A percentile compares a stretch with the other conserved stretches of the same genome.
Evolutionary conservation across 768 basidiomycete species (phyloP).

Genomic region (Guyanaporus albipodus): DNA sequence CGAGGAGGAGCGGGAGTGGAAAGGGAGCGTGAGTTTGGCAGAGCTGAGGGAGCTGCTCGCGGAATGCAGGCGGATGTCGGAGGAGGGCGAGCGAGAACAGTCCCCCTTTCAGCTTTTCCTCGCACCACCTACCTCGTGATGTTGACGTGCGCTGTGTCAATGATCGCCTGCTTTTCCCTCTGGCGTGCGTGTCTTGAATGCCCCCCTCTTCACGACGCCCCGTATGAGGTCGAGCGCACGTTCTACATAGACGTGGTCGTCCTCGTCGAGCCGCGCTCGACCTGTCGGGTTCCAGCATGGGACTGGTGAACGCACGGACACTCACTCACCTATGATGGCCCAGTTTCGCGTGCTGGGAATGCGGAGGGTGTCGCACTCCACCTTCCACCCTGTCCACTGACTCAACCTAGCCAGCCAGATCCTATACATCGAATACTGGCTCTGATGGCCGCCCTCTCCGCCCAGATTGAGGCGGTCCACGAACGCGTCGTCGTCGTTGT

Average conservation of each 20-base stretch:
- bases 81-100: constrained; percentile 29
- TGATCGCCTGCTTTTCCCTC: constrained; percentile 56
- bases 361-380: constrained; percentile 81
- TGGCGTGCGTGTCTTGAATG: constrained; percentile 68
- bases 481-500: constrained; percentile 29
- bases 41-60: constrained; percentile 54
- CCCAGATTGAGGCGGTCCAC: constrained; percentile 53
- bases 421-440: constrained; percentile 78
- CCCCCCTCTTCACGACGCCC: constrained; percentile 54
- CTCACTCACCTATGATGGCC: constrained; percentile 87
- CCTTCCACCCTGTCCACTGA: constrained; percentile 74
- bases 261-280: constrained; percentile 23
- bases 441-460: constrained; percentile 54
- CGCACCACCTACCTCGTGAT: constrained; percentile 5
- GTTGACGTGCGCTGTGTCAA: constrained; percentile 3
- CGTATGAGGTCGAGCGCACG: constrained; percentile 53
- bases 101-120: constrained; percentile 21
- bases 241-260: constrained; percentile 10
- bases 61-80: constrained; percentile 49
- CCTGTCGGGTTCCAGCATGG: constrained; percentile 12
- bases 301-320: constrained; percentile 20
- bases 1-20: constrained; percentile 31
- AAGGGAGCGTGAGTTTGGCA: constrained; percentile 28
- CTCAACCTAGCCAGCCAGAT: constrained; percentile 81
- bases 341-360: constrained; percentile 95